These are phyloP conservation scores for Fusarium nematophilum DNA, from an alignment of 2,329 filamentous ascomycete genomes.

Conservation along the genomic window DNA sequence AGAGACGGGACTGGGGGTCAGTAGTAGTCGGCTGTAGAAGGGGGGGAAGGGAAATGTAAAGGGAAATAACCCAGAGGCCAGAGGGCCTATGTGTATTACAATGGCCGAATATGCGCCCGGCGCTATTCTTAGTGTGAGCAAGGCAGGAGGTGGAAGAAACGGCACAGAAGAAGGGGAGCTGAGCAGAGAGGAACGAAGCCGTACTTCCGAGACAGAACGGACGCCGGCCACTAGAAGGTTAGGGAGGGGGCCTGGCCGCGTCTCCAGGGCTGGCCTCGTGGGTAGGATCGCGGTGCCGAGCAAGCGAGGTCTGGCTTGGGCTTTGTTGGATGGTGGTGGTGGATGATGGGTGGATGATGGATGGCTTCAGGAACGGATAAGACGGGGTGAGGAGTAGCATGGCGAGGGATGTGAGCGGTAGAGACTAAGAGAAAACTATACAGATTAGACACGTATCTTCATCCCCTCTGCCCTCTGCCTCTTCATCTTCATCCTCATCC, in stretches of 20 bases:
- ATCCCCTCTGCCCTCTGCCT: not conserved
- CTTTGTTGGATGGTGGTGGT: no score
- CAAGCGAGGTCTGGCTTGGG: no score
- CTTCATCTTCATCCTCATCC: no score
- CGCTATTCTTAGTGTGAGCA: slow-evolving; percentile 2
- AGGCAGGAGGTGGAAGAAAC: slow-evolving; percentile 10
- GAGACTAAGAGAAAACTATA: no score
- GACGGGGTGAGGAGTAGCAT: no score
- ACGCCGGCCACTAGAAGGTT: slow-evolving; percentile 31
- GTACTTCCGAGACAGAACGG: slow-evolving; percentile 44
- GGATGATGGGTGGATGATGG: no score
- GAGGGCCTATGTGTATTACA: slow-evolving; percentile 1
- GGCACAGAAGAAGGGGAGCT: not conserved
- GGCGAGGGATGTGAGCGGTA: no score
- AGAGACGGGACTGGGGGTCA: no score
- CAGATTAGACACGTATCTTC: no score
- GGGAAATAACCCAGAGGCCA: not conserved
- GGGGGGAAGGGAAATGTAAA: not conserved
- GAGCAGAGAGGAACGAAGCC: slow-evolving; percentile 36
- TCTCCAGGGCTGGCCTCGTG: slow-evolving; percentile 1
- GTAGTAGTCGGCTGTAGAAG: no score
- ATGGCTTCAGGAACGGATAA: no score
- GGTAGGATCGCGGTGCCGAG: slow-evolving; percentile 29
- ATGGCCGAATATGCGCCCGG: not conserved
- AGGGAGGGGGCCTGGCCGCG: slow-evolving; percentile 2